Conservation (phyloP, 2,329 filamentous ascomycete genomes). For the Didymella pinodella region DNA sequence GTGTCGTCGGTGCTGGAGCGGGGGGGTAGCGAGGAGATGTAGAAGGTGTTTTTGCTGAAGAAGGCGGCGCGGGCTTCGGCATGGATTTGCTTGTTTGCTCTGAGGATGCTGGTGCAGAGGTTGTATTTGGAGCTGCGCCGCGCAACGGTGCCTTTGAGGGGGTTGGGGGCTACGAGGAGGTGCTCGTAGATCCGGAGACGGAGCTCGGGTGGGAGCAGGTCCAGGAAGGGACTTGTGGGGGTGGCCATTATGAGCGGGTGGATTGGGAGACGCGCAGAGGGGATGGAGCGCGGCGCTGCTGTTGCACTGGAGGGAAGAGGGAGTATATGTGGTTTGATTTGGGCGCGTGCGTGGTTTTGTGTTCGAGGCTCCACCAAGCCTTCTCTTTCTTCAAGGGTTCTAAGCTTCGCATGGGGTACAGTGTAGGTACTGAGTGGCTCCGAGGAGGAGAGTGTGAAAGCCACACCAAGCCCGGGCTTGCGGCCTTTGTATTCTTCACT, state of each 20-base stretch:
- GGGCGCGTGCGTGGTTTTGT: conserved; percentile 9
- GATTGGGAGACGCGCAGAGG: conserved; percentile 1
- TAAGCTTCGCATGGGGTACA: conserved; percentile 13
- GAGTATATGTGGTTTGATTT: conserved; percentile 11
- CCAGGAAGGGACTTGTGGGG: conserved; percentile 20
- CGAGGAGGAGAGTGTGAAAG: background rate
- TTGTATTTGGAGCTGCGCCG: conserved; percentile 37
- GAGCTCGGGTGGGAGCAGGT: conserved; percentile 42
- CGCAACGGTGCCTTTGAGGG: conserved; percentile 33
- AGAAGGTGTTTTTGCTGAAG: conserved; percentile 53
- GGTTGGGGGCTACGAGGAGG: conserved; percentile 32
- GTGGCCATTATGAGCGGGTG: conserved; percentile 5
- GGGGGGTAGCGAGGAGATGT: conserved; percentile 30
- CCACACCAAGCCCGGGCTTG: conserved; percentile 4
- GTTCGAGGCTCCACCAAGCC: conserved; percentile 21
- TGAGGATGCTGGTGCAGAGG: conserved; percentile 49
- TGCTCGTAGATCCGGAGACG: conserved; percentile 42
- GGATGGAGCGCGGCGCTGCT: conserved; percentile 11
- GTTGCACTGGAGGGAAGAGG: conserved; percentile 12
- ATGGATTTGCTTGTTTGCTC: conserved; percentile 51
- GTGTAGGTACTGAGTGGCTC: background rate
- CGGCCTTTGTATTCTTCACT: conserved; percentile 14
- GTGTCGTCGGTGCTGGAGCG: background rate
- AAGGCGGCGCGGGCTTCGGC: conserved; percentile 53
- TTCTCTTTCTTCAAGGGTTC: conserved; percentile 21